Base-by-base conservation (phyloP, 495 filamentous ascomycete genomes). In the Neohortaea acidophila region DNA sequence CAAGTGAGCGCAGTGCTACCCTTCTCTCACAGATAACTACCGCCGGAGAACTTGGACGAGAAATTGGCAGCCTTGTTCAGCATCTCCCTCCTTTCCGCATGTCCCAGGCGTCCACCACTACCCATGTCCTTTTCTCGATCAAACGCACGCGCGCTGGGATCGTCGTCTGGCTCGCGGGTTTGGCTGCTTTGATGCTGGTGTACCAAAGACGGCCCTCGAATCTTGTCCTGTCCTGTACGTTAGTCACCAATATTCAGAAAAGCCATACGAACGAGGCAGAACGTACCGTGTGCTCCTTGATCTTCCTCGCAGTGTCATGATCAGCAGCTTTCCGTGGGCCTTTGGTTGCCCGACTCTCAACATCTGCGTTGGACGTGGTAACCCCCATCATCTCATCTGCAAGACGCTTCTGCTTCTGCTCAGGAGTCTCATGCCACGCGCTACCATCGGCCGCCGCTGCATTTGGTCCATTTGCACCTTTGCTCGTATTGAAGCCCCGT, bases 121-220 rank as follows among this genome's bases (percentile, higher is more conserved):
- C 70, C 78, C 68, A 97, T 89, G 59, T 97, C 89, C 65, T 94
- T 97, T 61, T 97, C 85, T 31, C 72, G 66, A 61, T 94, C 84
- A 64, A 94, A 97, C 7, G 74, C 77, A 43, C 89, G 66, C 56
- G 73, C 73, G 52, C 81, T 91, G 17, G 89, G 89, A 56, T 97
- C 86, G 63, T 97, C 87, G 21, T 89, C 83, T 47, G 74, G 69
- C 18, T 69, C 63, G 17, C 59, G 57, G 20, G 49, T 53, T 2
- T 39, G 50, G 4, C 47, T 51, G 17, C 55, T 47, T 47, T 71
- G 64, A 41, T 78, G 73, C 46, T 76, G 64, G 37, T 80, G 72
- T 41, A 77, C 69, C 18, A 86, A 60, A 29, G 68, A 76, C 38
- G 65, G 65, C 15, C 72, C 75, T 20, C 80, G 61, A 45, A 69